Base-by-base conservation (phyloP, 2,329 filamentous ascomycete species). In the Nakataea oryzae region DNA sequence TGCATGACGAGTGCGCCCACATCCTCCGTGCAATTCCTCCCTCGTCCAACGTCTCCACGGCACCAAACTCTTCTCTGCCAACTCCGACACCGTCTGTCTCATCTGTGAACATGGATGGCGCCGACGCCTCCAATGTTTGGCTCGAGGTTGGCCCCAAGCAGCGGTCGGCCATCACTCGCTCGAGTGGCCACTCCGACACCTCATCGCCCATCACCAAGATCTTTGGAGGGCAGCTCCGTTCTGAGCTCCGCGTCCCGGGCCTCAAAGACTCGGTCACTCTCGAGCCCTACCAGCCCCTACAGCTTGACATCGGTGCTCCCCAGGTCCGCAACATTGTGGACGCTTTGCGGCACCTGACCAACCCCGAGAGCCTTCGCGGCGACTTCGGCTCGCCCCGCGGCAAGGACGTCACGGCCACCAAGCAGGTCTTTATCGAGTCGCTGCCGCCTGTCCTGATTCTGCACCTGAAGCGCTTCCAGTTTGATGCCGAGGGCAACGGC, bases 391-490 rank as follows among this genome's bases (percentile, higher is more conserved):
- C 90, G 4, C 83, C 88, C 7, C 87, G 90, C 59, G 92, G 92
- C 32, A 85, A 87, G 60, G 87, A 88, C 67, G 86, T 88, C 30
- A 84, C 84, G 29, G 92, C 91, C 2, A 96, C 90, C 34, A 99
- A 97, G 76, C 95, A 97, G 73, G 87, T 96, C 2, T 92, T 96
- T 68, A 96, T 99, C 65, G 93, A 97, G 69, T 90, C 86, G 1
- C 79, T 97, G 21, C 95, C 95, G 0, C 91, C 92, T 0, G 90
- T 97, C 4, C 83, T 99, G 14, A 96, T 97, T 61, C 82, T 99
- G 11, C 95, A 99, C 71, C 81, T 99, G 55, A 99, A 99, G 78
- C 91, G 95, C 57, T 99, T 99, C 80, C 91, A 97, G 69, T 97
- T 96, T 69, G 92, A 97, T 69, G 90, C 87, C 64, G 85, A 88